Evolutionary conservation across 208 protist species (phyloP), one percentile per base, ranked within the genome.

Genomic region (Herpetomonas muscarum): DNA sequence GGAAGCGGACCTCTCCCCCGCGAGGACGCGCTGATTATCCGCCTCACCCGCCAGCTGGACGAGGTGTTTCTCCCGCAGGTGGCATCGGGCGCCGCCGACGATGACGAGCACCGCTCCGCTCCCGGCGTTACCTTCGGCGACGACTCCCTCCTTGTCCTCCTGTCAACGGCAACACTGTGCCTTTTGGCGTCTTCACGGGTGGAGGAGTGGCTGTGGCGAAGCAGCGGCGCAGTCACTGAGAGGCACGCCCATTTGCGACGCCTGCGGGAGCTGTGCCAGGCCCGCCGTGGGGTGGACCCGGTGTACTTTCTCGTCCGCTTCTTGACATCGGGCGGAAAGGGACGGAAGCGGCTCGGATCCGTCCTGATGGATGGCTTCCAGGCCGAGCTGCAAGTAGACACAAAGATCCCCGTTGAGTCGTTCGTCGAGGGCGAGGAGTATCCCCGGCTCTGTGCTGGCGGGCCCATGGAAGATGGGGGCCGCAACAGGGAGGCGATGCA

Each of bases 51-150:
- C 2, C n/a, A 47, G 1, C 34, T 57, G 36, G 52, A 57, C 25
- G 32, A 57, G 29, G 25, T 57, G 3, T 21, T 57, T 3, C 2
- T 6, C 17, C 37, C 46, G 28, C 46, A 41, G 32, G 21, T 57
- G 4, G 34, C 42, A 25, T 3, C 12, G 9, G 34, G n/a, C n/a
- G n/a, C n/a, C n/a, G n/a, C n/a, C n/a, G n/a, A n/a, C n/a, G n/a
- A n/a, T n/a, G n/a, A n/a, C 30, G 17, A 5, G 28, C 41, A 37
- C 10, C 22, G n/a, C 3, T 60, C 31, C 31, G 28, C 5, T 15
- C n/a, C n/a, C n/a, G n/a, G n/a, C n/a, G n/a, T n/a, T n/a, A n/a
- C 64, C 22, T 87, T 76, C 51, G 77, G 66, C 6, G 83, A 90
- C 25, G 79, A 82, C 7, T 85, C 83, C 1, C 61, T 80, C 6